Evolutionary conservation across 2,329 filamentous ascomycete genomes (phyloP).

Genomic region (Myotisia sp.): DNA sequence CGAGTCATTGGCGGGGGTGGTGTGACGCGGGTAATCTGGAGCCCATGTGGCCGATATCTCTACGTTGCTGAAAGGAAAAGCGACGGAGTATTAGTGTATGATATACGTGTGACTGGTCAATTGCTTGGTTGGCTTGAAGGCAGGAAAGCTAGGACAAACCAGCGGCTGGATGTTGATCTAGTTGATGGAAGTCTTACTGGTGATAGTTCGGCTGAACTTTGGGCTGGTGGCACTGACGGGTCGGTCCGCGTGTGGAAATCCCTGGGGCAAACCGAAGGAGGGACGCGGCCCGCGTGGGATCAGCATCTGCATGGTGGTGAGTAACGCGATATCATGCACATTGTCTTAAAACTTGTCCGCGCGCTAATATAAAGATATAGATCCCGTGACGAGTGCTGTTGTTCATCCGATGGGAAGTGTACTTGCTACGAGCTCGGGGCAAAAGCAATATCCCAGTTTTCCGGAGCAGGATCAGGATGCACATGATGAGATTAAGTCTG

Average conservation of each 20-base stretch:
- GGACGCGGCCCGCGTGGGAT: constrained; percentile 29
- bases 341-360: background rate
- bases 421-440: constrained; percentile 38
- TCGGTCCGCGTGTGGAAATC: constrained; percentile 37
- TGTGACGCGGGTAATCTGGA: constrained; percentile 44
- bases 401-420: constrained; percentile 36
- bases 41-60: constrained; percentile 43
- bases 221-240: constrained; percentile 47
- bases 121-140: constrained; percentile 38
- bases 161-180: constrained; percentile 44
- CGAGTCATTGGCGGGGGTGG: constrained; percentile 36
- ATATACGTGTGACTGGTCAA: constrained; percentile 41
- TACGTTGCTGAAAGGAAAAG: constrained; percentile 45
- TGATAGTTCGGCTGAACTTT: constrained; percentile 37
- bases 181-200: no score
- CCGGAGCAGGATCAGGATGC: constrained; percentile 10
- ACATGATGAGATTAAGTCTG: background rate
- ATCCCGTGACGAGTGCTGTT: constrained; percentile 32
- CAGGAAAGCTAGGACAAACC: constrained; percentile 36
- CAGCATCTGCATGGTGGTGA: constrained; percentile 34
- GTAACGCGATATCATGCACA: constrained; percentile 6
- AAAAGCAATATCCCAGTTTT: constrained; percentile 19
- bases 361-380: constrained; percentile 18
- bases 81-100: constrained; percentile 43
- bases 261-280: constrained; percentile 28